Evolutionary conservation across 1,284 basidiomycete genomes (phyloP).

Genomic region (Flammula alnicola): DNA sequence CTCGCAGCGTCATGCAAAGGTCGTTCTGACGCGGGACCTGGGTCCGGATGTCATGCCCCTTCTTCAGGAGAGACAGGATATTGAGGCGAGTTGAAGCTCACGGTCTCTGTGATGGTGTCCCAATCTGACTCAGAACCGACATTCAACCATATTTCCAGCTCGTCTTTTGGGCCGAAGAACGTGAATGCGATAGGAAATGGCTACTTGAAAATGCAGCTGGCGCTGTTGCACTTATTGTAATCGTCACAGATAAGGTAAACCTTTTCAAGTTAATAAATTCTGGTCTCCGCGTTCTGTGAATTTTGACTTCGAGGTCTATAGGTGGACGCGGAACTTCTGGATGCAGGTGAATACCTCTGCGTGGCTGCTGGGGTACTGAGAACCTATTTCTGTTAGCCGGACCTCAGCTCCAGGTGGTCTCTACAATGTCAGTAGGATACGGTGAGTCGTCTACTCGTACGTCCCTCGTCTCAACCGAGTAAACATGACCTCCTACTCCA

Average conservation of each 20-base stretch:
- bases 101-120: background rate
- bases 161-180: constrained; percentile 74
- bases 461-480: no score
- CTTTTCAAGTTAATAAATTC: constrained; percentile 38
- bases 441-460: constrained; percentile 56
- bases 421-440: constrained; percentile 90
- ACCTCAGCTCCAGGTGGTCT: constrained; percentile 74
- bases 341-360: constrained; percentile 52
- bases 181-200: constrained; percentile 74
- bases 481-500: constrained; percentile 32
- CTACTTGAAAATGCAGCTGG: constrained; percentile 75
- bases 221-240: constrained; percentile 68
- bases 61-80: constrained; percentile 48
- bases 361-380: no score
- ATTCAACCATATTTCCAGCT: constrained; percentile 44
- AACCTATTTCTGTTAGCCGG: constrained; percentile 61
- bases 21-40: constrained; percentile 71
- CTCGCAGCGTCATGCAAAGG: constrained; percentile 45
- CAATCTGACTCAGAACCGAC: background rate
- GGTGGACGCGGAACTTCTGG: constrained; percentile 77
- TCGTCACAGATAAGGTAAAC: constrained; percentile 72
- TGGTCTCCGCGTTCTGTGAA: no score
- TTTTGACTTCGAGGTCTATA: constrained; percentile 28
- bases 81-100: constrained; percentile 54
- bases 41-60: constrained; percentile 75